These are phyloP conservation scores for Dictyostelium intermedium DNA, from an alignment of 78 protist genomes.

Conservation along the genomic window DNA sequence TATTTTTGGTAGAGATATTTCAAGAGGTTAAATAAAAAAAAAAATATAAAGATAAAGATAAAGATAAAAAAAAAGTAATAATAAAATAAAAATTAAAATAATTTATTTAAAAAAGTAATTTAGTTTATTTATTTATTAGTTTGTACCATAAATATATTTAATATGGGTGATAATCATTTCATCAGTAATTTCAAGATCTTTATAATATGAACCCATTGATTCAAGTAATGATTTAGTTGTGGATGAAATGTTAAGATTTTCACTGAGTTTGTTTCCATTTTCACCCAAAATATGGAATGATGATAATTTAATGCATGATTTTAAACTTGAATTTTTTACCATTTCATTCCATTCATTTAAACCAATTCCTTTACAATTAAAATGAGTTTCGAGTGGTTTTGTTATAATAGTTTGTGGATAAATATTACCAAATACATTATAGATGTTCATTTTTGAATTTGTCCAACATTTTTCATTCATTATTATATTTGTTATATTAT, in stretches of 20 bases:
- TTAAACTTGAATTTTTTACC: neutral
- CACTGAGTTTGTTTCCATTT: neutral
- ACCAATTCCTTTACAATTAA: neutral
- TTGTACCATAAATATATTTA: neutral
- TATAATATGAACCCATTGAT: neutral
- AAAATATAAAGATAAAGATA: neutral
- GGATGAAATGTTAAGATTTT: neutral
- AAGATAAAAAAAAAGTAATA: neutral
- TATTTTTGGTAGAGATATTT: conserved; percentile 71
- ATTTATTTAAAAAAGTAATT: too few relatives aligned
- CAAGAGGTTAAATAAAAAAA: conserved; percentile 30
- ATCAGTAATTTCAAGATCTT: neutral
- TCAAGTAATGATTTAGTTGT: neutral
- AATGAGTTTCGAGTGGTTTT: neutral
- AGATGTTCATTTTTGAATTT: neutral
- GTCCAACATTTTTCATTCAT: conserved; percentile 3
- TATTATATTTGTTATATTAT: neutral
- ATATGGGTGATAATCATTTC: neutral
- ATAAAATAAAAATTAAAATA: neutral
- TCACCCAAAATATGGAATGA: neutral
- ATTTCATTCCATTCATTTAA: neutral
- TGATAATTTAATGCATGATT: neutral
- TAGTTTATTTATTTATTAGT: too few relatives aligned
- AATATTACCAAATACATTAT: neutral
- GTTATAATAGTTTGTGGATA: too few relatives aligned